These are phyloP conservation scores for Luzula sylvatica DNA, from an alignment of 176 grass and related monocot species.

Conservation along the genomic window DNA sequence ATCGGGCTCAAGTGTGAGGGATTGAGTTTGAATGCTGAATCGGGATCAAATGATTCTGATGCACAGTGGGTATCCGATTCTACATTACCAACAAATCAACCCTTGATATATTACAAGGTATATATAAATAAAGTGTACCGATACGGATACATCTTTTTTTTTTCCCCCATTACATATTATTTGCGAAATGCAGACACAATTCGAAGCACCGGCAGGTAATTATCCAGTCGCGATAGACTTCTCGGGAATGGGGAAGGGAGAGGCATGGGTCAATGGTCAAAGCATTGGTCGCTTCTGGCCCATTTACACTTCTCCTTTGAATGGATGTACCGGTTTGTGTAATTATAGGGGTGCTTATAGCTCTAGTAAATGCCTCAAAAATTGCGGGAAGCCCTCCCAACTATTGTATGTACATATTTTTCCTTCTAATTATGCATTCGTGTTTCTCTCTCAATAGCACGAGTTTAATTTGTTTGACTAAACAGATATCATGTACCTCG, in stretches of 20 bases:
- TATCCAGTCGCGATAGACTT: slow-evolving; percentile 90
- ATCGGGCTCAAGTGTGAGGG: slow-evolving; percentile 78
- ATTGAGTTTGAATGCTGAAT: slow-evolving; percentile 44
- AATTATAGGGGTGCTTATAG: slow-evolving; percentile 61
- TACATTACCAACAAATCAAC: slow-evolving; percentile 56
- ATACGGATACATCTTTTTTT: background rate
- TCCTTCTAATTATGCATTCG: background rate
- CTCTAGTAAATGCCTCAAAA: slow-evolving; percentile 74
- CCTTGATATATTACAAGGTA: slow-evolving; percentile 94
- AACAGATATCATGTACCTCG: slow-evolving; percentile 87
- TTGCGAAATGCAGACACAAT: slow-evolving; percentile 38
- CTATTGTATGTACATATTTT: slow-evolving; percentile 38
- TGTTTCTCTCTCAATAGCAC: background rate
- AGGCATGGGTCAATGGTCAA: slow-evolving; percentile 92
- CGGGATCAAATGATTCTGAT: slow-evolving; percentile 36
- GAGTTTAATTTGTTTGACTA: slow-evolving; percentile 20
- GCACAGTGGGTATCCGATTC: slow-evolving; percentile 59
- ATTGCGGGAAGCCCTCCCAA: slow-evolving; percentile 91
- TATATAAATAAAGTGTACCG: slow-evolving; percentile 17
- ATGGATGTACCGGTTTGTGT: slow-evolving; percentile 55
- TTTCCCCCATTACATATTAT: background rate
- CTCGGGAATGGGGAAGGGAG: slow-evolving; percentile 87
- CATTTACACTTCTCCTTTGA: slow-evolving; percentile 48
- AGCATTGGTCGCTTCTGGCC: slow-evolving; percentile 98
- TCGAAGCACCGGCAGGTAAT: slow-evolving; percentile 52